Evolutionary conservation across 2,329 filamentous ascomycete species (phyloP).

Genomic region (Penicillium hordei): DNA sequence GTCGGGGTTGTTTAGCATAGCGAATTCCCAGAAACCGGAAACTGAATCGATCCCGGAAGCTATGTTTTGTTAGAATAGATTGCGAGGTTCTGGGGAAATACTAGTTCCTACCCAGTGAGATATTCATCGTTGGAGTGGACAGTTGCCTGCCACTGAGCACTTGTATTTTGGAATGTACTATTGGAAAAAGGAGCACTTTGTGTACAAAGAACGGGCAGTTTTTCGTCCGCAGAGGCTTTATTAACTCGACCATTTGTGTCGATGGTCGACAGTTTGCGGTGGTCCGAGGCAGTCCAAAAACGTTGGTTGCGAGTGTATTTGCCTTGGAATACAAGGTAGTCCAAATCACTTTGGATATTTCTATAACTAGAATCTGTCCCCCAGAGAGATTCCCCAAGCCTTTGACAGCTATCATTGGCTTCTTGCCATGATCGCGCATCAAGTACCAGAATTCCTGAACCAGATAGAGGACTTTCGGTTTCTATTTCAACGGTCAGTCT

Average conservation of each 20-base stretch:
- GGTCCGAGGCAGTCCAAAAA: slow-evolving; percentile 16
- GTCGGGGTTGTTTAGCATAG: slow-evolving; percentile 43
- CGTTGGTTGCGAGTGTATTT: slow-evolving; percentile 8
- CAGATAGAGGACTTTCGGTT: slow-evolving; percentile 14
- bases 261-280: slow-evolving; percentile 11
- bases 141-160: slow-evolving; percentile 16
- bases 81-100: too few species aligned
- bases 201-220: slow-evolving; percentile 19
- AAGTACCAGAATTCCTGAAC: slow-evolving; percentile 19
- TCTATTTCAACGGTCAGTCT: slow-evolving; percentile 6
- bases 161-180: slow-evolving; percentile 12
- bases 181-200: slow-evolving; percentile 21
- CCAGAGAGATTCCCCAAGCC: slow-evolving; percentile 20
- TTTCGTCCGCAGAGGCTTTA: slow-evolving; percentile 7
- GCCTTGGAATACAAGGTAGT: slow-evolving; percentile 16
- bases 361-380: not conserved
- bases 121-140: slow-evolving; percentile 20
- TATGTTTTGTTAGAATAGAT: slow-evolving; percentile 1
- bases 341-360: slow-evolving; percentile 11
- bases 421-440: slow-evolving; percentile 17
- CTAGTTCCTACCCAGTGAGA: slow-evolving; percentile 17
- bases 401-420: slow-evolving; percentile 16
- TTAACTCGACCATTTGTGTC: slow-evolving; percentile 12
- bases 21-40: slow-evolving; percentile 52
- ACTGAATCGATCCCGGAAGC: slow-evolving; percentile 55